A percentile compares a stretch with the other conserved stretches of the same genome.
These are phyloP conservation scores for Aspergillus sclerotiicarbonarius DNA, from an alignment of 495 filamentous ascomycete species.

Conservation along the genomic window DNA sequence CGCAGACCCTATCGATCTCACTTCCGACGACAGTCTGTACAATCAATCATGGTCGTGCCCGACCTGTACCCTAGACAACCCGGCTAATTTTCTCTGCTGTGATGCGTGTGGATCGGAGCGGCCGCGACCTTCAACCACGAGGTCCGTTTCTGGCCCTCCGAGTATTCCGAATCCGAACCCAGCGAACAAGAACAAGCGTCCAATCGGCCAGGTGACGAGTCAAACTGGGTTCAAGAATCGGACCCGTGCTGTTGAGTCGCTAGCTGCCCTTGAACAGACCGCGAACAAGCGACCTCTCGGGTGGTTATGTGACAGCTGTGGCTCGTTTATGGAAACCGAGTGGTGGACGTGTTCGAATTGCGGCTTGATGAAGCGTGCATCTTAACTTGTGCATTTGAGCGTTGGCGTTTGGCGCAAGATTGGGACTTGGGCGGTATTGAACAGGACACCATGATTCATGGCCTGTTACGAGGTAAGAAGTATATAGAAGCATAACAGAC, in stretches of 20 bases:
- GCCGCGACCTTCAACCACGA: slow-evolving; percentile 35
- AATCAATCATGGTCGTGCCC: slow-evolving; percentile 67
- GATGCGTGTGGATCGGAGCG: slow-evolving; percentile 74
- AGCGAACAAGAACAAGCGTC: slow-evolving; percentile 25
- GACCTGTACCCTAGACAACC: slow-evolving; percentile 83
- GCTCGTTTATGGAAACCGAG: slow-evolving; percentile 62
- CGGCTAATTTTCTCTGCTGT: slow-evolving; percentile 64
- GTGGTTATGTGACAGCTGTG: slow-evolving; percentile 71
- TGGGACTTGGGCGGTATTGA: not conserved
- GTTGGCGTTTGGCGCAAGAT: not conserved
- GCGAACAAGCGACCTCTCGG: slow-evolving; percentile 48
- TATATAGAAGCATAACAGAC: too few relatives aligned
- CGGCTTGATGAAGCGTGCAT: slow-evolving; percentile 64
- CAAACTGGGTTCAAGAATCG: slow-evolving; percentile 35
- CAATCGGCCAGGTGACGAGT: slow-evolving; percentile 15
- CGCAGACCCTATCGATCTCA: slow-evolving; percentile 13
- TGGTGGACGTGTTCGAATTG: slow-evolving; percentile 80
- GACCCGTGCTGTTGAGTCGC: slow-evolving; percentile 34
- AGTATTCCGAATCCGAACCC: slow-evolving; percentile 12
- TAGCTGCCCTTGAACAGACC: slow-evolving; percentile 37
- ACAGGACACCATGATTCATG: not conserved
- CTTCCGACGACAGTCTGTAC: slow-evolving; percentile 30
- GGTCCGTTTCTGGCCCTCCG: slow-evolving; percentile 17
- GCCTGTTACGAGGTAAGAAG: not conserved
- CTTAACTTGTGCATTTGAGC: slow-evolving; percentile 27